Base-by-base conservation (phyloP, 2,329 filamentous ascomycete genomes). In the Allantophomopsis lycopodina region DNA sequence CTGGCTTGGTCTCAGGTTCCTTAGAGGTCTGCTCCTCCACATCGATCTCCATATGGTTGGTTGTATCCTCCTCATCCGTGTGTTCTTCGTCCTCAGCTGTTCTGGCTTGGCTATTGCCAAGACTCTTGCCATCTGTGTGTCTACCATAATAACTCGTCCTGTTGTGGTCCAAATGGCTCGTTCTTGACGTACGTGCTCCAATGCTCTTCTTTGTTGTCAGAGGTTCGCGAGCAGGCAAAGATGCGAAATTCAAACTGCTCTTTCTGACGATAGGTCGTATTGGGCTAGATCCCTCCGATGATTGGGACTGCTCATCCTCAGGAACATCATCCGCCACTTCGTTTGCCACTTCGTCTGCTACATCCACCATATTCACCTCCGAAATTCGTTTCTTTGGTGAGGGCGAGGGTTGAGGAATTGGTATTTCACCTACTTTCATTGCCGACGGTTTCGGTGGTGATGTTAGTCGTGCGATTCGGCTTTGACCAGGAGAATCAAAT, bases 161-260 rank as follows among this genome's bases (percentile, higher is more conserved):
- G n/a, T 66, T 66, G 42, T 74, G 71, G 39, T 94, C 84, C 30
- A 88, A 57, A 48, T 94, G 81, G 52, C 85, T 94, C 6, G 76
- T 83, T 44, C 84, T 71, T 16, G 85, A 88, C 38, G 74, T 63
- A 37, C 84, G 71, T 15, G 72, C 69, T 13, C 79, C 87, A 52
- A 87, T 75, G 56, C 83, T 93, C 62, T 88, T 89, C 57, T 93
- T 93, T 13, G 74, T 75, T 23, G 78, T 76, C 39, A 96, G 66
- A 30, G 89, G 89, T 53, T 96, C 89, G 44, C 91, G 75, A 2
- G 89, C 88, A 21, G 91, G 91, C 11, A 98, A 68, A 14, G 91
- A 86, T 31, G 91, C 86, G 61, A 98, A 96, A 43, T 83, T 94
- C 44, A 98, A 70, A 56, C 89, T 96, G 60, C 88, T 94, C 67